These are phyloP conservation scores for Lithospermum erythrorhizon DNA, from an alignment of 257 asterid genomes.

Conservation along the genomic window DNA sequence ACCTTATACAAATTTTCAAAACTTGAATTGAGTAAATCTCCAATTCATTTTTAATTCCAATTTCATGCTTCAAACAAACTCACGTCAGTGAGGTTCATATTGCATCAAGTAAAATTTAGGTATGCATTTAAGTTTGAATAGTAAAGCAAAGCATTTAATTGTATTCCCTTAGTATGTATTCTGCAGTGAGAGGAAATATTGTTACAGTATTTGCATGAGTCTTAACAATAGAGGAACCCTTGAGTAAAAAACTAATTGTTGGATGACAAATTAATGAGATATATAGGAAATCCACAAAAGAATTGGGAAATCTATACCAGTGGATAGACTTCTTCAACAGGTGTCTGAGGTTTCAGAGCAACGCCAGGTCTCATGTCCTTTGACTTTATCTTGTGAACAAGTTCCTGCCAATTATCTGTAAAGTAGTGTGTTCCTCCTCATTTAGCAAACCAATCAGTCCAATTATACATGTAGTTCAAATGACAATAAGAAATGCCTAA, in stretches of 20 bases:
- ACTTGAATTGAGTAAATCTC: no score
- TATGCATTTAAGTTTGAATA: not conserved
- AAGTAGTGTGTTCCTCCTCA: not conserved
- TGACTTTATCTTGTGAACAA: conserved; percentile 58
- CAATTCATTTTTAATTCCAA: no score
- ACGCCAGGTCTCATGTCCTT: conserved; percentile 86
- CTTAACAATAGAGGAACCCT: not conserved
- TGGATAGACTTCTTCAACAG: conserved; percentile 76
- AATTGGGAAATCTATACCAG: conserved; percentile 32
- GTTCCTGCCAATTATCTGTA: conserved; percentile 87
- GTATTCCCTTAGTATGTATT: not conserved
- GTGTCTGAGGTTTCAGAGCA: conserved; percentile 79
- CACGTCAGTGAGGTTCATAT: not conserved
- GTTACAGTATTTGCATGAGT: not conserved
- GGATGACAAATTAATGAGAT: not conserved
- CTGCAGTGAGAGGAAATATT: not conserved
- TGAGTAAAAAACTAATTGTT: no score
- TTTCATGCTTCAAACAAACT: no score
- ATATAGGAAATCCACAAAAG: not conserved
- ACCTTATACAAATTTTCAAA: no score
- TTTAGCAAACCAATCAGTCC: not conserved
- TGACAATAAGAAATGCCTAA: conserved; percentile 9
- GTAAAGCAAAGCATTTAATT: not conserved
- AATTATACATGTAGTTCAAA: conserved; percentile 1
- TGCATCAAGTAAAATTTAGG: not conserved